Base-by-base conservation (phyloP, 2,329 filamentous ascomycete species). In the Pseudogymnoascus sp. region DNA sequence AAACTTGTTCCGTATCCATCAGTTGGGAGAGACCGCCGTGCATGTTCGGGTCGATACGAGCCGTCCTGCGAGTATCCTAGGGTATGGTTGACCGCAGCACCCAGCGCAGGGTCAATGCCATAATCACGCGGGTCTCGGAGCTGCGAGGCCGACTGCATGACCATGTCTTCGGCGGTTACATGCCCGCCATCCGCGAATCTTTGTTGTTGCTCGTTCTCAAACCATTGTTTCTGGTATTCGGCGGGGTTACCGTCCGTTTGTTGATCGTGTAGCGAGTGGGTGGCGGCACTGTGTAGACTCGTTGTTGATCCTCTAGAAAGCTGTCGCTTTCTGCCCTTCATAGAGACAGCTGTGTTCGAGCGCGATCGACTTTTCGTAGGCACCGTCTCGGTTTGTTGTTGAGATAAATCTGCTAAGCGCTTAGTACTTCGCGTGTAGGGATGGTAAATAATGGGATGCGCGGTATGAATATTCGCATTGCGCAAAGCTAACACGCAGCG, bases 131-230 rank as follows among this genome's bases (percentile, higher is more conserved):
- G 76, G 58, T 77, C 74, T 65, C 83, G 80, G 68, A 86, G 77
- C 65, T 84, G 83, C 21, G 79, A 77, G 29, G 80, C 79, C 15
- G 81, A 80, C 62, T 84, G 81, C 64, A 87, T 74, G 58, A 87
- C 80, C 74, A 86, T 79, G 64, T 84, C 82, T 66, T 86, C 84
- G 25, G 81, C 74, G 2, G 81, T 78, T 76, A 86, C 78, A 40
- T 72, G 67, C 39, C 65, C 65, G 31, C 69, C 67, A 39, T 59
- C 64, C 29, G 63, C 67, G 33, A 71, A 72, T 61, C 68, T 66
- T 45, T 71, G 65, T 18, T 67, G 69, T 61, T 70, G 68, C 40
- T 65, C 60, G 36, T 71, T 69, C 31, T 72, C 68, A 65, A 70
- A 72, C 71, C 71, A 73, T 64, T 73, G 69, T 58, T 69, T 70